Base-by-base conservation (phyloP, 164 flowering plant genomes). In the Piper betle region DNA sequence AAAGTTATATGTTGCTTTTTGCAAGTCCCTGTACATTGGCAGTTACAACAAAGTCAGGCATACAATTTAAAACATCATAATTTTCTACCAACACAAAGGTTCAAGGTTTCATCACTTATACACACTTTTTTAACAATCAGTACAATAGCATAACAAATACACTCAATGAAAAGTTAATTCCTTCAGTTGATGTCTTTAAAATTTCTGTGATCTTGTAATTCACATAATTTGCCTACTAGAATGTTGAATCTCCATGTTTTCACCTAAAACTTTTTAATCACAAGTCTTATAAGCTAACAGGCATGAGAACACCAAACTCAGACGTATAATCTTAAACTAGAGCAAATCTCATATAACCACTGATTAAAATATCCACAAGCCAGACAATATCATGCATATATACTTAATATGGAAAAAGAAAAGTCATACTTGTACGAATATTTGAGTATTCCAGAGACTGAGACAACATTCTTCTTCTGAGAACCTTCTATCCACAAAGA, bases 1-100 rank as follows among this genome's bases (percentile, higher is more conserved):
- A 67, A 94, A 94, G 71, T 91, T 94, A 64, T 58, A 71, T 10
- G 99, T 94, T 65, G 93, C 99, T 69, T 85, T 94, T 62, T 94
- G 99, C 68, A 94, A 74, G 67, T 94, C 99, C 77, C 99, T 94
- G 84, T 57, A 50, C 42, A 63, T 33, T 57, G 61, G 37, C 55
- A 61, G 50, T 46, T 53, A 33, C 58, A 39, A 43, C 37, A 59
- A 18, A 65, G 52, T 64, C 50, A 68, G 17, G 25, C 37, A 40
- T 52, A 53, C 11, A 25, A 19, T 46, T 56, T 15, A 39, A 60
- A 25, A 43, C 12, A 12, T 10, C 15, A 46, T 9, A 46, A 46
- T 15, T 46, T 25, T 25, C 33, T 25, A 25, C 33, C 33, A 25
- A 25, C 33, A 25, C 33, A 25, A 25, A 25, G 33, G 33, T 25